Evolutionary conservation across 768 basidiomycete genomes (phyloP), one percentile per base, ranked within the genome.

Genomic region (Leucosporidium creatinivorum): DNA sequence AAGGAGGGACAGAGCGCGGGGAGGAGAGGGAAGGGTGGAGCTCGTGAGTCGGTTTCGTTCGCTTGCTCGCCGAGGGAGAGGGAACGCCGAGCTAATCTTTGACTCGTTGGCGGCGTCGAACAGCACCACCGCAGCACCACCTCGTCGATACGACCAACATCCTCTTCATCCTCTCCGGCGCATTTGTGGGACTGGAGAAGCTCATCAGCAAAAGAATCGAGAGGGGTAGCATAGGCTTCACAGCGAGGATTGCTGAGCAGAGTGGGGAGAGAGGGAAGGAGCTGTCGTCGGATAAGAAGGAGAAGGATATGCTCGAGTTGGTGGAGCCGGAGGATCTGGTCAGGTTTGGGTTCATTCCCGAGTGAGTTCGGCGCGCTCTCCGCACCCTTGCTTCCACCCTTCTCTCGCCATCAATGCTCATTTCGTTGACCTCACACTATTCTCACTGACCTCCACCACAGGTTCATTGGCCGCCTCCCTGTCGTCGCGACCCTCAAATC

Each of bases 311-410:
- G 83, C 15, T 92, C 3, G 87, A 90, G 50, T 79, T 85, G 48
- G 85, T 89, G 21, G 89, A 93, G 70, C 88, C 89, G 26, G 76
- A 76, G 65, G 89, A 97, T 80, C 83, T 97, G 15, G 83, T 89
- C 5, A 85, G 87, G 82, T 96, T 88, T 69, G 93, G 93, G 84
- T 88, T 96, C 70, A 97, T 97, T 66, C 93, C 93, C 28, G 93
- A 98, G 79, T 78, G 36, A 59, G 76, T 10, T 33, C n/a, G n/a
- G n/a, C n/a, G n/a, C n/a, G n/a, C n/a, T n/a, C n/a, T n/a, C n/a
- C n/a, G n/a, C n/a, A n/a, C n/a, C n/a, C n/a, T n/a, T n/a, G n/a
- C n/a, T n/a, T n/a, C n/a, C n/a, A n/a, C n/a, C n/a, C n/a, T n/a
- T n/a, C n/a, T n/a, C n/a, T n/a, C n/a, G n/a, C n/a, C n/a, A n/a